Percentiles rank a stretch among this genome's conserved stretches.
Evolutionary conservation across 495 filamentous ascomycete genomes (phyloP).

Genomic region (Hypoxylon subgilvum): DNA sequence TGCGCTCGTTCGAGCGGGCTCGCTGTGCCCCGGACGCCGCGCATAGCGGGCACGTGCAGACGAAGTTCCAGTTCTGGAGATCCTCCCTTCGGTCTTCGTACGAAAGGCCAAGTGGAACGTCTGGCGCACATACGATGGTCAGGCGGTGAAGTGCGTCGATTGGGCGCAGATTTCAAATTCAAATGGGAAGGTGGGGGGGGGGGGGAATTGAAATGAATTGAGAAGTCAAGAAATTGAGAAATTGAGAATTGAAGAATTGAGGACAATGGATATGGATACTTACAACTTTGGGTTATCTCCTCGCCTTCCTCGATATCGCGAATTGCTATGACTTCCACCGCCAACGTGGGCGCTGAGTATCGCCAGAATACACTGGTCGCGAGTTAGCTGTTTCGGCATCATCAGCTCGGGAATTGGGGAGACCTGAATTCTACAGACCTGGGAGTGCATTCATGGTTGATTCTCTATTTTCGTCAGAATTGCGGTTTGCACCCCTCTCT

Average conservation of each 20-base stretch:
- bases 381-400: constrained; percentile 6
- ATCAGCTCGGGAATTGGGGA: no score
- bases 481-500: not conserved
- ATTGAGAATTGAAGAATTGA: no score
- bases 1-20: constrained; percentile 32
- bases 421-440: constrained; percentile 21
- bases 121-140: no score
- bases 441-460: constrained; percentile 47
- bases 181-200: not conserved
- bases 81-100: constrained; percentile 34
- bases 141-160: not conserved
- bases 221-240: no score
- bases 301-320: constrained; percentile 43
- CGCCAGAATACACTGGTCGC: constrained; percentile 44
- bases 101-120: constrained; percentile 42
- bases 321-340: constrained; percentile 43
- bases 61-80: constrained; percentile 43
- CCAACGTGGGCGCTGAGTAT: constrained; percentile 32
- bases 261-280: no score
- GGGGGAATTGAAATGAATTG: no score
- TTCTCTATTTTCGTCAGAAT: constrained; percentile 30
- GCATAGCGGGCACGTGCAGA: constrained; percentile 44
- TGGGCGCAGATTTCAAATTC: not conserved
- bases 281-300: constrained; percentile 47
- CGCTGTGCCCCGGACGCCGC: constrained; percentile 21